Evolutionary conservation across 2,329 filamentous ascomycete species (phyloP).

Genomic region (Aspergillus sergii): DNA sequence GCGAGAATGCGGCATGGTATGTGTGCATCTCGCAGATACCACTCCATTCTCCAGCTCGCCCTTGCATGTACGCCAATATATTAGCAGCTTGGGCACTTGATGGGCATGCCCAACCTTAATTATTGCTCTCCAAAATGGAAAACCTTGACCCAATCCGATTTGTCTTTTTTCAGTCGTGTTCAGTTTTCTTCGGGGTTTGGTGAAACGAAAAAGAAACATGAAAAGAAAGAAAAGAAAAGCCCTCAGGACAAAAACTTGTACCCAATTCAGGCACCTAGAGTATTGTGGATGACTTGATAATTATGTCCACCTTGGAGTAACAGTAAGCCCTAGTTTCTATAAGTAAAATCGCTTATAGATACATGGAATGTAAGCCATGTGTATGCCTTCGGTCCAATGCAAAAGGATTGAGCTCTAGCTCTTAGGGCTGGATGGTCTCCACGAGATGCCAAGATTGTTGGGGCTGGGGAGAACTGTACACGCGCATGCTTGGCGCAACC

Average conservation of each 20-base stretch:
- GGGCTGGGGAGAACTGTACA: not conserved
- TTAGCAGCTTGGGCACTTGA: not conserved
- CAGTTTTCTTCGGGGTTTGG: not conserved
- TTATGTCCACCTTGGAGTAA: not conserved
- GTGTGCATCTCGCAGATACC: not conserved
- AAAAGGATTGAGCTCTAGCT: not conserved
- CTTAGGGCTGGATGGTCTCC: not conserved
- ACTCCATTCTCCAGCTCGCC: not conserved
- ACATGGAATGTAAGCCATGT: too few species aligned
- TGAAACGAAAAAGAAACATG: not conserved
- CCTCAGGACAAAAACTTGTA: not conserved
- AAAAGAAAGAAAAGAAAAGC: not conserved
- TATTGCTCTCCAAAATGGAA: too few species aligned
- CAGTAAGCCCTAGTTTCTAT: not conserved
- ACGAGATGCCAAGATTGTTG: not conserved
- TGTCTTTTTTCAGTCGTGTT: too few species aligned
- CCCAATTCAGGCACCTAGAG: not conserved
- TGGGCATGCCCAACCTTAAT: not conserved
- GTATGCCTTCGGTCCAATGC: too few species aligned
- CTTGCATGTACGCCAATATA: conserved; percentile 1
- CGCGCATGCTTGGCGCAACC: not conserved
- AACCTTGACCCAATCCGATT: too few species aligned
- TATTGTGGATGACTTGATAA: not conserved
- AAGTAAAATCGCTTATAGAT: too few species aligned
- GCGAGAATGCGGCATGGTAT: not conserved